Conservation (phyloP, 306 rosid species). For the Ziziphus jujuba region DNA sequence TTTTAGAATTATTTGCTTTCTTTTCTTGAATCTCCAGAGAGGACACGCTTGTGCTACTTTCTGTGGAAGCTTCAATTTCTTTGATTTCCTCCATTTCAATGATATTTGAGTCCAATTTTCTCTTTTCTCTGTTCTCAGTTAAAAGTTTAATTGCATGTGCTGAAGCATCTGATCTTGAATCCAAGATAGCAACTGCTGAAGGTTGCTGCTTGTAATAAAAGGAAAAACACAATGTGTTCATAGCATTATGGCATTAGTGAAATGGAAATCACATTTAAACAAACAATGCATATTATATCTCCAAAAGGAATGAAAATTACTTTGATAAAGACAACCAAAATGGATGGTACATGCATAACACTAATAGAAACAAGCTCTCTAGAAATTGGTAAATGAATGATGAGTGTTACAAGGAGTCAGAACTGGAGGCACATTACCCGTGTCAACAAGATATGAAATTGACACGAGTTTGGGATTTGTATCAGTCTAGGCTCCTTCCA, state of each 20-base stretch:
- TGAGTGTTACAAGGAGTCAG: too few species aligned
- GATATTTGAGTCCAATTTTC: constrained; percentile 21
- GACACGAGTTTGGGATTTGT: too few species aligned
- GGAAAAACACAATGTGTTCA: constrained; percentile 9
- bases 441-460: too few species aligned
- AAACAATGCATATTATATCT: background rate
- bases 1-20: constrained; percentile 27
- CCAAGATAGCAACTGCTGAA: constrained; percentile 22
- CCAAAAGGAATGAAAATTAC: background rate
- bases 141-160: constrained; percentile 14
- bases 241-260: background rate
- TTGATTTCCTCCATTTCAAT: constrained; percentile 31
- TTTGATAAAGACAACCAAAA: too few species aligned
- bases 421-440: too few species aligned
- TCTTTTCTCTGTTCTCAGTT: constrained; percentile 8
- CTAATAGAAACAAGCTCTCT: too few species aligned
- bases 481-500: too few species aligned
- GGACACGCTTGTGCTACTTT: constrained; percentile 24
- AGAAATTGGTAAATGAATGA: too few species aligned
- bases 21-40: constrained; percentile 31
- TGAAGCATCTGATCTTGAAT: constrained; percentile 24
- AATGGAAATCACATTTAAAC: constrained; percentile 14
- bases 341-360: too few species aligned
- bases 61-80: constrained; percentile 27
- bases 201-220: constrained; percentile 27